These are phyloP conservation scores for Malassezia arunalokei DNA, from an alignment of 1,284 basidiomycete genomes.

Conservation along the genomic window DNA sequence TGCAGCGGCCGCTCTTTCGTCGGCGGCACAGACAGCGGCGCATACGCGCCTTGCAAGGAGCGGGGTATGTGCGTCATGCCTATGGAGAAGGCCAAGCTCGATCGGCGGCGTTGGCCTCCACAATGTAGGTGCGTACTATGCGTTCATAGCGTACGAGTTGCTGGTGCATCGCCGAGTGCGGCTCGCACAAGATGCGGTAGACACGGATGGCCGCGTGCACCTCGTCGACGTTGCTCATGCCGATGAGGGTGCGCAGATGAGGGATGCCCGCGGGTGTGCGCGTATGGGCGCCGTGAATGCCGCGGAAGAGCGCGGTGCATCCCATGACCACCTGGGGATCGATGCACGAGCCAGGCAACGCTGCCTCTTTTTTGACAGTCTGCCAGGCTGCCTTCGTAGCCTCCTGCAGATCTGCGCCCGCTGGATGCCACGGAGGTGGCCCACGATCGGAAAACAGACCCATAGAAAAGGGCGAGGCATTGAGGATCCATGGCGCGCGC, in stretches of 20 bases:
- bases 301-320: constrained; percentile 29
- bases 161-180: constrained; percentile 4
- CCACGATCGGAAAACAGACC: constrained; percentile 61
- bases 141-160: not conserved
- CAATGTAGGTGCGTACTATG: not conserved
- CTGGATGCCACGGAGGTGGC: constrained; percentile 75
- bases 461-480: constrained; percentile 86
- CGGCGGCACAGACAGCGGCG: constrained; percentile 23
- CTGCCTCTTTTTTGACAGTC: constrained; percentile 9
- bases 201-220: constrained; percentile 35
- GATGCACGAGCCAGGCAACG: not conserved
- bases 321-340: constrained; percentile 21
- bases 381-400: constrained; percentile 41
- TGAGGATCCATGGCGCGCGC: constrained; percentile 55
- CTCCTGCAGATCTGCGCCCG: constrained; percentile 52
- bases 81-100: constrained; percentile 5
- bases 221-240: constrained; percentile 38
- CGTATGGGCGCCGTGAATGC: constrained; percentile 20
- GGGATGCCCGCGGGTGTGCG: constrained; percentile 2
- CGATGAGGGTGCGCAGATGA: constrained; percentile 31
- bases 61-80: constrained; percentile 13
- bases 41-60: constrained; percentile 32
- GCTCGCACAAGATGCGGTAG: constrained; percentile 22
- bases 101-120: constrained; percentile 1
- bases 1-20: constrained; percentile 47